These are phyloP conservation scores for Kondoa subrosea DNA, from an alignment of 768 basidiomycete genomes.

Conservation along the genomic window DNA sequence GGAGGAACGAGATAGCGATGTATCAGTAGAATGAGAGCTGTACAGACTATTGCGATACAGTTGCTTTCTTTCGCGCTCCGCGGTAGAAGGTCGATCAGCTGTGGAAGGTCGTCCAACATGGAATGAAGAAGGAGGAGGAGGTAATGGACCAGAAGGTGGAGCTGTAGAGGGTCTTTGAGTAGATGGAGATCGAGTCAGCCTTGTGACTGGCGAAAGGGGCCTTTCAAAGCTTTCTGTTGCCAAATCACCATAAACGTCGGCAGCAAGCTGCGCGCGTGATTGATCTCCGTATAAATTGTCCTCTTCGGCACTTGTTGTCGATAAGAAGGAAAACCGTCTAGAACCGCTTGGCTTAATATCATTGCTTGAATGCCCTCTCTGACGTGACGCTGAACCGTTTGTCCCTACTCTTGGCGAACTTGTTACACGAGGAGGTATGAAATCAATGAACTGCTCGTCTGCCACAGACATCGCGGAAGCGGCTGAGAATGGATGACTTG, in stretches of 20 bases:
- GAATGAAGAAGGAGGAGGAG: not conserved
- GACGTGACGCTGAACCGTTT: too few species aligned
- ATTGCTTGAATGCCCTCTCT: too few species aligned
- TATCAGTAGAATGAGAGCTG: not conserved
- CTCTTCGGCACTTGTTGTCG: constrained; percentile 23
- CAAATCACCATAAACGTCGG: constrained; percentile 8
- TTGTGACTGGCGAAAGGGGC: not conserved
- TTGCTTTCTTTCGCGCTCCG: not conserved
- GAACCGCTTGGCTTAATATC: too few species aligned
- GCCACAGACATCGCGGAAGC: constrained; percentile 10
- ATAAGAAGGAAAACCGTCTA: constrained; percentile 12
- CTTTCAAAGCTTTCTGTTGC: constrained; percentile 5
- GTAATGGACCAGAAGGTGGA: not conserved
- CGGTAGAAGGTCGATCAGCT: not conserved
- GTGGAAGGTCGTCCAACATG: too few species aligned
- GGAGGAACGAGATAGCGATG: not conserved
- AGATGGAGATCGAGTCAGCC: not conserved
- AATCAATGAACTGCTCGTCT: too few species aligned
- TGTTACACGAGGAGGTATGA: too few species aligned
- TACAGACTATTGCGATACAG: not conserved
- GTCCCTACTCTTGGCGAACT: too few species aligned
- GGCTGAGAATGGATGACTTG: constrained; percentile 6
- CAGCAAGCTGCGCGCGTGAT: constrained; percentile 13
- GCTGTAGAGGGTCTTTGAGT: constrained; percentile 1
- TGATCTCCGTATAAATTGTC: constrained; percentile 10